Conservation (phyloP, 2,329 filamentous ascomycete genomes). For the Colletotrichum tamarilloi region DNA sequence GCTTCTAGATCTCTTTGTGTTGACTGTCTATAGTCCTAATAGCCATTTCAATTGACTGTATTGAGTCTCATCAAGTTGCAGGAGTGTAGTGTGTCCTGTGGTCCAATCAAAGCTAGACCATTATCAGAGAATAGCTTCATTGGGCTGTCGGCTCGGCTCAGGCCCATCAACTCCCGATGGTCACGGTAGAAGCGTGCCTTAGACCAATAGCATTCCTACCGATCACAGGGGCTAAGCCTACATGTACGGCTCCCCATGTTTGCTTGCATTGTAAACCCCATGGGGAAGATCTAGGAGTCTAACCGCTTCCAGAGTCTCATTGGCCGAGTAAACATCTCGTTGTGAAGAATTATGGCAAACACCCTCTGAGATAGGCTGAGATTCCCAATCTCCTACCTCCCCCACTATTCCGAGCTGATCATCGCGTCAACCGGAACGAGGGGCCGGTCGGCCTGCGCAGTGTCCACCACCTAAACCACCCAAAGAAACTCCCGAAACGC, state of each 20-base stretch:
- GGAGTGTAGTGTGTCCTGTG: background rate
- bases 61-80: background rate
- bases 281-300: background rate
- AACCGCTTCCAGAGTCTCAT: background rate
- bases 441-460: constrained; percentile 7
- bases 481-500: constrained; percentile 6
- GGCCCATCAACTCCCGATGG: constrained; percentile 4
- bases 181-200: too few relatives aligned
- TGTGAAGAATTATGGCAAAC: background rate
- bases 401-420: constrained; percentile 1
- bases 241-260: background rate
- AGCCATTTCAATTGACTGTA: too few relatives aligned
- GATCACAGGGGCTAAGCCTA: background rate
- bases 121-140: background rate
- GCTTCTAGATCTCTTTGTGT: too few relatives aligned
- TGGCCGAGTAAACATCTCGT: background rate
- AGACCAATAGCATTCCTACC: background rate
- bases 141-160: constrained; percentile 24
- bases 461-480: background rate
- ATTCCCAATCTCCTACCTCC: background rate
- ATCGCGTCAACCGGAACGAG: background rate
- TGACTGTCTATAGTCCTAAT: background rate
- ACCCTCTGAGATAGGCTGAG: background rate
- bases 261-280: background rate
- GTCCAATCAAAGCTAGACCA: background rate